Evolutionary conservation across 352 stramenopile genomes (phyloP).

Genomic region (Phytophthora macrochlamydospora): DNA sequence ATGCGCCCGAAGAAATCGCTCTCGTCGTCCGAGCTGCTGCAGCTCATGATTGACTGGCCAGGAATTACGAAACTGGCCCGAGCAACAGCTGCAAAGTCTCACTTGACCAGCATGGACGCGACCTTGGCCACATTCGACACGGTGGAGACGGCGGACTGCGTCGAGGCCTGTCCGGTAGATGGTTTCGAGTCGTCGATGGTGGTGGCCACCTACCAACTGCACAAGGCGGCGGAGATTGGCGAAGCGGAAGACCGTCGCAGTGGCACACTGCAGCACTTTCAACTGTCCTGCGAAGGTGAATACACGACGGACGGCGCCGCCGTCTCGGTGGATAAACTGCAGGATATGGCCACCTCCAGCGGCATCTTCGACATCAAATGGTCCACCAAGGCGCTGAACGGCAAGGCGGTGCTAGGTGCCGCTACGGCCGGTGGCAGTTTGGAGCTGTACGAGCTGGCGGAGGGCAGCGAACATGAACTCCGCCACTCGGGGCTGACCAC

Average conservation of each 20-base stretch:
- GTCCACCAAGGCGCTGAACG: conserved; percentile 53
- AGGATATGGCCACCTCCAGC: conserved; percentile 54
- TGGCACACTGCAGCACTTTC: conserved; percentile 76
- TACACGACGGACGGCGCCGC: conserved; percentile 14
- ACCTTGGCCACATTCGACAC: conserved; percentile 81
- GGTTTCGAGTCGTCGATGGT: conserved; percentile 72
- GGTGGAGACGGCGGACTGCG: conserved; percentile 81
- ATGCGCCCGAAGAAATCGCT: conserved; percentile 44
- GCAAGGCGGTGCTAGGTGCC: conserved; percentile 59
- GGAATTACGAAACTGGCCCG: conserved; percentile 21
- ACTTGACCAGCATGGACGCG: conserved; percentile 22
- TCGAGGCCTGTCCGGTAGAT: conserved; percentile 73
- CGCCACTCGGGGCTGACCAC: conserved; percentile 40
- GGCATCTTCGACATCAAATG: conserved; percentile 89
- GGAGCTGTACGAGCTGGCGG: conserved; percentile 61
- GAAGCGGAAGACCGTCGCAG: conserved; percentile 45
- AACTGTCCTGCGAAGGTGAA: conserved; percentile 34
- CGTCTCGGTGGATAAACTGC: conserved; percentile 49
- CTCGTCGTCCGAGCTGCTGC: conserved; percentile 44
- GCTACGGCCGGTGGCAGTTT: conserved; percentile 69
- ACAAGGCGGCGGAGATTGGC: conserved; percentile 50
- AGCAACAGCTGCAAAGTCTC: conserved; percentile 14
- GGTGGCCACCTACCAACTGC: conserved; percentile 83
- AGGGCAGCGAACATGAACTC: conserved; percentile 22
- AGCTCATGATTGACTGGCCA: conserved; percentile 21